These are phyloP conservation scores for Penicillium malachiteum DNA, from an alignment of 495 filamentous ascomycete species.

Conservation along the genomic window DNA sequence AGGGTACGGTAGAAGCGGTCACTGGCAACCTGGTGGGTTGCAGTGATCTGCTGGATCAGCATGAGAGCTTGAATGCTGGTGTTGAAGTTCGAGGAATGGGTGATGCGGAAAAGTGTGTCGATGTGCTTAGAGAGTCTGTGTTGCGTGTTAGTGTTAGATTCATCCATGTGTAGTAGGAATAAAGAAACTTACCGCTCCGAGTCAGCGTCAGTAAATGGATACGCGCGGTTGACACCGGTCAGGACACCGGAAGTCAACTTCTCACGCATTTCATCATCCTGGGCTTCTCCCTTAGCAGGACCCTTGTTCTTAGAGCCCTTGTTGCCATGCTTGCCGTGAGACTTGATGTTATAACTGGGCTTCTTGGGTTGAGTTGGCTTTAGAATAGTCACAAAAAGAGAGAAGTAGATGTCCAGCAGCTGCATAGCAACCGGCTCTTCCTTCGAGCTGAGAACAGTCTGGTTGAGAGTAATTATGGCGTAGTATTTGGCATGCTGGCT, in stretches of 20 bases:
- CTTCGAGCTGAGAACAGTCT: constrained; percentile 82
- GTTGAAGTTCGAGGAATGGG: constrained; percentile 98
- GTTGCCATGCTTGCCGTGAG: constrained; percentile 17
- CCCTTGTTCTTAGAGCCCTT: constrained; percentile 36
- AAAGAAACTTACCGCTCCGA: constrained; percentile 66
- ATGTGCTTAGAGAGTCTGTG: constrained; percentile 78
- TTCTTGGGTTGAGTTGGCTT: constrained; percentile 53
- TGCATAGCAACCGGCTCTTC: constrained; percentile 81
- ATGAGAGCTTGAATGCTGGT: constrained; percentile 94
- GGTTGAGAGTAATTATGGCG: constrained; percentile 92
- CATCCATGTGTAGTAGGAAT: not conserved
- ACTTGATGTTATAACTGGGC: constrained; percentile 21
- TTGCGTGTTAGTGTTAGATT: constrained; percentile 19
- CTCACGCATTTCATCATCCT: constrained; percentile 70
- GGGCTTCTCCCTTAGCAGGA: constrained; percentile 49
- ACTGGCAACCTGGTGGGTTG: constrained; percentile 69
- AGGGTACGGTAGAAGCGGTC: constrained; percentile 94
- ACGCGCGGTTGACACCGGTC: constrained; percentile 92
- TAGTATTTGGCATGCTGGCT: constrained; percentile 89
- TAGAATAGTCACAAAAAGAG: constrained; percentile 72
- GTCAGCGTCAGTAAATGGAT: constrained; percentile 84
- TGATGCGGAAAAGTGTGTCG: constrained; percentile 90
- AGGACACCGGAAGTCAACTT: constrained; percentile 88
- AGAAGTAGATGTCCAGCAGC: constrained; percentile 86
- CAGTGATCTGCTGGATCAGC: constrained; percentile 89